Percentiles rank a stretch among this genome's conserved stretches.
phyloP scores from a whole-genome alignment of 805 yeast genomes.

The Kodamaea kakaduensis region DNA sequence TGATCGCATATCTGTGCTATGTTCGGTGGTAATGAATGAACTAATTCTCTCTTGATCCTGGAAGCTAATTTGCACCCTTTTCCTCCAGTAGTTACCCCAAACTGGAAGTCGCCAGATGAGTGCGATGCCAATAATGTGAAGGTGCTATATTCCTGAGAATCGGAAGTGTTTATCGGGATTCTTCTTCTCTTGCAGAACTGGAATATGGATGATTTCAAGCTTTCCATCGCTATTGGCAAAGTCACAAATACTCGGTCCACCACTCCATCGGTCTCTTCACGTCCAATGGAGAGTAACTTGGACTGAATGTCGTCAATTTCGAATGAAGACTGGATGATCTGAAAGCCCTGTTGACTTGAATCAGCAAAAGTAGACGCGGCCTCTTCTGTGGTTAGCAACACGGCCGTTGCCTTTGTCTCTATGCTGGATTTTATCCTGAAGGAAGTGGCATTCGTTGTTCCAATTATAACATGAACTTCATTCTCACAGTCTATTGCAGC shows the following conservation, averaged over 20 bases:
- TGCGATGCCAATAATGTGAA: slow-evolving; percentile 74
- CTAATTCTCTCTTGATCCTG: slow-evolving; percentile 71
- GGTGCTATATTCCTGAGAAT: slow-evolving; percentile 65
- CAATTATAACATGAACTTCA: slow-evolving; percentile 58
- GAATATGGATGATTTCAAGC: slow-evolving; percentile 40
- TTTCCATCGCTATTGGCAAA: slow-evolving; percentile 27
- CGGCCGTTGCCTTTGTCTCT: slow-evolving; percentile 53
- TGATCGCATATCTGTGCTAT: slow-evolving; percentile 65
- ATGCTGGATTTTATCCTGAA: slow-evolving; percentile 47
- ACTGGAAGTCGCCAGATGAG: slow-evolving; percentile 66
- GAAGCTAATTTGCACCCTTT: slow-evolving; percentile 86
- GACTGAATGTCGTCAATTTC: slow-evolving; percentile 30
- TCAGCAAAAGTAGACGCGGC: slow-evolving; percentile 2
- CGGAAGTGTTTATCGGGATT: slow-evolving; percentile 80
- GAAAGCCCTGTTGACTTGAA: not conserved
- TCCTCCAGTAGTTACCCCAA: slow-evolving; percentile 83
- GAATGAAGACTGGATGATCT: slow-evolving; percentile 4
- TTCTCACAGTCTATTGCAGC: slow-evolving; percentile 43
- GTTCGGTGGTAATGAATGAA: slow-evolving; percentile 60
- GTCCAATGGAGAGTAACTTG: slow-evolving; percentile 50
- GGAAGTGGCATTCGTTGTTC: slow-evolving; percentile 44
- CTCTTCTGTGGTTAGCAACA: slow-evolving; percentile 38
- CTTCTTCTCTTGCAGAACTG: slow-evolving; percentile 54
- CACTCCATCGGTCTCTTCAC: slow-evolving; percentile 54
- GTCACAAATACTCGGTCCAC: slow-evolving; percentile 78